A percentile compares a stretch with the other conserved stretches of the same genome.
These are phyloP conservation scores for Malus domestica DNA, from an alignment of 306 rosid genomes.

Conservation along the genomic window DNA sequence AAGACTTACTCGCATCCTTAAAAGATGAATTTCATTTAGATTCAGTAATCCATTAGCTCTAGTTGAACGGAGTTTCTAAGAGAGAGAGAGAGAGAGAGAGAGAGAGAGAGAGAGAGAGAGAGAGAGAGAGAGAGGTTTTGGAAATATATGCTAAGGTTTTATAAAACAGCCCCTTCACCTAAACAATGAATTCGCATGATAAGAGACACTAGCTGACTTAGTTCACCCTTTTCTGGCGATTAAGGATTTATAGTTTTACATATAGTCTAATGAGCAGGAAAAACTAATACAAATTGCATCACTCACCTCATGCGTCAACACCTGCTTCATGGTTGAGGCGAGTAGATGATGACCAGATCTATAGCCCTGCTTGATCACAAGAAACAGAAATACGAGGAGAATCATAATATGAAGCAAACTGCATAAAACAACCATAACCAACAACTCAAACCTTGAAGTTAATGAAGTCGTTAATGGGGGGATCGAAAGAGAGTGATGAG, in stretches of 20 bases:
- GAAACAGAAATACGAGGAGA: slow-evolving; percentile 14
- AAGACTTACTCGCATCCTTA: neutral
- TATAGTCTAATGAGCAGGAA: neutral
- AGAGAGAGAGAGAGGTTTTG: neutral
- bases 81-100: neutral
- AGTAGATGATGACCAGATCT: slow-evolving; percentile 53
- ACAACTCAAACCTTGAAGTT: slow-evolving; percentile 64
- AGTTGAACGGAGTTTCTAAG: neutral
- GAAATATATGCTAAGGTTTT: neutral
- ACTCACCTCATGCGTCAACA: slow-evolving; percentile 77
- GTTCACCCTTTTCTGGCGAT: neutral
- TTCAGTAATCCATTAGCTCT: neutral
- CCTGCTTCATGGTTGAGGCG: slow-evolving; percentile 76
- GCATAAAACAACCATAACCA: slow-evolving; percentile 14
- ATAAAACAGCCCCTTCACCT: neutral
- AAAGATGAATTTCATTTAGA: too few species aligned
- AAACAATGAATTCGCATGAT: neutral
- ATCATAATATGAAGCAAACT: slow-evolving; percentile 1
- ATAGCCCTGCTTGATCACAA: slow-evolving; percentile 54
- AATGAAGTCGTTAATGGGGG: slow-evolving; percentile 56
- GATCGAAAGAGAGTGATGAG: slow-evolving; percentile 54
- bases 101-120: neutral
- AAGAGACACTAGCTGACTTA: neutral
- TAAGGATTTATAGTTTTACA: too few species aligned
- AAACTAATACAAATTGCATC: slow-evolving; percentile 9